Conservation (phyloP, 208 protist genomes). For the Leishmania aethiopica region DNA sequence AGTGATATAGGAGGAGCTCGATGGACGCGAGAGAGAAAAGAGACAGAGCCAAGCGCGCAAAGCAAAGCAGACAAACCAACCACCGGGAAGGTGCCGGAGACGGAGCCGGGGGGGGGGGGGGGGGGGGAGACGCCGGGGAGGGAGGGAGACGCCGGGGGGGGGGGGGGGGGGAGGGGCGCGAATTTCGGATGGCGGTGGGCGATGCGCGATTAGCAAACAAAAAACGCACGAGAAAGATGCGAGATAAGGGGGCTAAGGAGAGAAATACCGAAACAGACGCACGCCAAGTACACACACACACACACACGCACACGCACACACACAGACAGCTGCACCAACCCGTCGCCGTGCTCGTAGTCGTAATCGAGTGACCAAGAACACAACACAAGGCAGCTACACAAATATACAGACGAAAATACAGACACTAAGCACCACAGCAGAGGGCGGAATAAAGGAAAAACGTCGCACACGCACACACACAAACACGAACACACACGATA, state of each 20-base stretch:
- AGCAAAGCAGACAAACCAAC: background rate
- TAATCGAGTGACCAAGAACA: background rate
- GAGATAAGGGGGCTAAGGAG: background rate
- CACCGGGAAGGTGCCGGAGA: background rate
- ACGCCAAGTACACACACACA: background rate
- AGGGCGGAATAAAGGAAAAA: background rate
- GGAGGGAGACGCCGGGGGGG: too few species aligned
- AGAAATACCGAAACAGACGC: background rate
- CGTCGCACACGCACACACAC: background rate
- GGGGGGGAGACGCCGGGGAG: too few species aligned
- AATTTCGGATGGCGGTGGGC: too few species aligned
- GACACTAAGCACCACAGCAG: background rate
- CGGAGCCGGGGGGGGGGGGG: too few species aligned
- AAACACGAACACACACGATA: background rate
- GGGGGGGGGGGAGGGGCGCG: background rate
- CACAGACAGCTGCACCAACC: too few species aligned
- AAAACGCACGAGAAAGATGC: too few species aligned
- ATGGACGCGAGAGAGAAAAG: background rate
- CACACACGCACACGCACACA: background rate
- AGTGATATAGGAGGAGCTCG: background rate
- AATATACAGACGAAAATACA: too few species aligned
- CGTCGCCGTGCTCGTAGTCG: too few species aligned
- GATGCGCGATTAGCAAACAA: too few species aligned
- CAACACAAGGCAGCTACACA: background rate
- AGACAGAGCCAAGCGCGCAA: background rate